Evolutionary conservation across 2,329 filamentous ascomycete species (phyloP).

Genomic region (Fusarium sambucinum): DNA sequence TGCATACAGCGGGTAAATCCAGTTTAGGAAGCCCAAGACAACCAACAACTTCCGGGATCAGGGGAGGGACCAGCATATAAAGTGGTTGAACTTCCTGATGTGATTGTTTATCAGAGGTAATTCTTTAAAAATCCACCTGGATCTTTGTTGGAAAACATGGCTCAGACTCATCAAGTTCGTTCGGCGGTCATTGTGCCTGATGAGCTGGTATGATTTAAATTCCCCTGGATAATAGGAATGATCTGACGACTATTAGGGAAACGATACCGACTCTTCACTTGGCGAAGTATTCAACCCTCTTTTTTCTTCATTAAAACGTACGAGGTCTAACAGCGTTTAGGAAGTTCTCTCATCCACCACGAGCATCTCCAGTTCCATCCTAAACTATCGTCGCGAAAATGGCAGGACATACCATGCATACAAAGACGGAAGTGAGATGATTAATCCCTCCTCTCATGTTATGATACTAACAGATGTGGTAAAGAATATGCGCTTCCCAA

Average conservation of each 20-base stretch:
- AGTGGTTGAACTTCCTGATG: background rate
- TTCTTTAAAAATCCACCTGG: background rate
- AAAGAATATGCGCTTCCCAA: slow-evolving; percentile 40
- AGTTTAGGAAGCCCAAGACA: slow-evolving; percentile 13
- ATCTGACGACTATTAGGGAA: background rate
- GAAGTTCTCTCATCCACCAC: slow-evolving; percentile 9
- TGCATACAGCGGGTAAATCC: slow-evolving; percentile 10
- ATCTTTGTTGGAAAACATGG: background rate
- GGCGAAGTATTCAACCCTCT: background rate
- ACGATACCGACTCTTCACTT: slow-evolving; percentile 18
- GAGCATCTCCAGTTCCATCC: slow-evolving; percentile 14
- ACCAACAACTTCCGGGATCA: slow-evolving; percentile 11
- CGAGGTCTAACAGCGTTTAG: background rate
- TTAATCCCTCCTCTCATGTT: accelerated
- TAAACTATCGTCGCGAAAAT: slow-evolving; percentile 21
- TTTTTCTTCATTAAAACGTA: accelerated
- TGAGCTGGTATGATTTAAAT: background rate
- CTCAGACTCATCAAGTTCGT: background rate
- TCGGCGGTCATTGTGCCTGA: background rate
- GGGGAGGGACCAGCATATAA: slow-evolving; percentile 21
- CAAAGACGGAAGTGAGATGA: slow-evolving; percentile 12
- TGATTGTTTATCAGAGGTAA: no score
- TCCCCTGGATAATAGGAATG: background rate
- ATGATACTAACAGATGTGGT: background rate
- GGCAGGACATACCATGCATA: slow-evolving; percentile 24